These are phyloP conservation scores for Dioszegia crocea DNA, from an alignment of 768 basidiomycete genomes.

Conservation along the genomic window DNA sequence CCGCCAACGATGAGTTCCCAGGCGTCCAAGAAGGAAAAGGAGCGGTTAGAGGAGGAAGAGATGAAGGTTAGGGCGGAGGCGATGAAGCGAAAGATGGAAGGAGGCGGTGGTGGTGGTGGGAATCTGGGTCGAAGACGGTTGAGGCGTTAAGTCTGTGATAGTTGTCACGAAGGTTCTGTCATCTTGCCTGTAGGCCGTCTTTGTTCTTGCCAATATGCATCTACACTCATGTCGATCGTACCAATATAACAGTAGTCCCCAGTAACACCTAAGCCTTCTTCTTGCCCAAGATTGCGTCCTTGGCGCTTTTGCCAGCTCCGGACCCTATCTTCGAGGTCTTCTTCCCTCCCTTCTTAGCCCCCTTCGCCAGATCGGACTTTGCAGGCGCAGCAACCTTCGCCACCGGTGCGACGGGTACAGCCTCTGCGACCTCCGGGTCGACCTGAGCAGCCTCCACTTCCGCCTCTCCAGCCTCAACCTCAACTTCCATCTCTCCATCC, in stretches of 20 bases:
- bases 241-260: neutral
- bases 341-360: slow-evolving; percentile 50
- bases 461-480: neutral
- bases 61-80: slow-evolving; percentile 21
- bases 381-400: slow-evolving; percentile 7
- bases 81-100: slow-evolving; percentile 38
- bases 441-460: neutral
- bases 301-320: slow-evolving; percentile 56
- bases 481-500: slow-evolving; percentile 3
- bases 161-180: too few species aligned
- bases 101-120: slow-evolving; percentile 26
- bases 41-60: slow-evolving; percentile 29
- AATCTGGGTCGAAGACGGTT: slow-evolving; percentile 23
- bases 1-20: slow-evolving; percentile 6
- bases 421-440: too few species aligned
- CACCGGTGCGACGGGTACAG: neutral
- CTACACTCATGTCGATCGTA: neutral
- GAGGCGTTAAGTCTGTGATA: slow-evolving; percentile 16
- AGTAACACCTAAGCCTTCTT: slow-evolving; percentile 10
- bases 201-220: too few species aligned
- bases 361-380: slow-evolving; percentile 8
- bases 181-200: neutral
- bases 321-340: slow-evolving; percentile 57
- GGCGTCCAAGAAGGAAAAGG: slow-evolving; percentile 21
- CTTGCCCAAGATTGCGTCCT: slow-evolving; percentile 50